Evolutionary conservation across 371 early-diverging fungal genomes (phyloP).

Genomic region (Capillidium heterosporum): DNA sequence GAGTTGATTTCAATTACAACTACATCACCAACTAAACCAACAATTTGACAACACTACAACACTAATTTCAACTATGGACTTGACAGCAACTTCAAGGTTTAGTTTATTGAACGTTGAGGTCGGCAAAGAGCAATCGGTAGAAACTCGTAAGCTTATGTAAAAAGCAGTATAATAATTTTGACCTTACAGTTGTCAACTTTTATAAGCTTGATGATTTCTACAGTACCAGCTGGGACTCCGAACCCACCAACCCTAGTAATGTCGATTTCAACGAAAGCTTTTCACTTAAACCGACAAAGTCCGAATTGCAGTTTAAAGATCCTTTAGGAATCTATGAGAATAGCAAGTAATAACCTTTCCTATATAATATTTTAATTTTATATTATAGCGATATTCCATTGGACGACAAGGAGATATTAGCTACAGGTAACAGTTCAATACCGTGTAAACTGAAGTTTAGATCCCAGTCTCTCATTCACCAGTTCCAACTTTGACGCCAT

Average conservation of each 20-base stretch:
- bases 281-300: not conserved
- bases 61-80: too few relatives aligned
- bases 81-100: too few relatives aligned
- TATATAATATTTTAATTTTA: not conserved
- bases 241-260: too few relatives aligned
- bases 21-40: too few relatives aligned
- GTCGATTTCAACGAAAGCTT: not conserved
- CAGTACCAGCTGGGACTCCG: not conserved
- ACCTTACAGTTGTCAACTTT: not conserved
- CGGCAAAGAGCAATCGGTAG: too few relatives aligned
- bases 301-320: not conserved
- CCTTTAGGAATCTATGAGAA: conserved; percentile 1
- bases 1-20: too few relatives aligned
- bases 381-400: not conserved
- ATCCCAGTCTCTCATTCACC: not conserved
- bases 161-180: not conserved
- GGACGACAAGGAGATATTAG: not conserved
- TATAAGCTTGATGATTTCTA: conserved; percentile 2
- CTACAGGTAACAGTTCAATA: not conserved
- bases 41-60: too few relatives aligned
- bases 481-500: conserved; percentile 42
- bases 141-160: too few relatives aligned
- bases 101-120: too few relatives aligned
- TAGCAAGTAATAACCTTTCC: not conserved
- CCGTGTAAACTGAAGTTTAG: not conserved